Percentiles rank a stretch among this genome's conserved stretches.
Conservation (phyloP, 768 basidiomycete genomes). For the Tricholoma saponaceum region DNA sequence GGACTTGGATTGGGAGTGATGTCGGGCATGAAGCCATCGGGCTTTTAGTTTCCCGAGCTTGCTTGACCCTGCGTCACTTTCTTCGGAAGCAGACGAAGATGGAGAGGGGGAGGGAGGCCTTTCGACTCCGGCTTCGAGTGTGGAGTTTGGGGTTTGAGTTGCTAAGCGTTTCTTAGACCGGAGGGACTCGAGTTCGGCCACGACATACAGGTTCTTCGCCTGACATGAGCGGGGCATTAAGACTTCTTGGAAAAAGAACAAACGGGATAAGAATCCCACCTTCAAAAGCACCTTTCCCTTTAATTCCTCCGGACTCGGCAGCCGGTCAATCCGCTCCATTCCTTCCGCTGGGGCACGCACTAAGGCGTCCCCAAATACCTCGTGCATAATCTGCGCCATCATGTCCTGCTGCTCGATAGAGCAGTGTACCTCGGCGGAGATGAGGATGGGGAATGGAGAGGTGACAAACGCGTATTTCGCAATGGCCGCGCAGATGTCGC, state of each 20-base stretch:
- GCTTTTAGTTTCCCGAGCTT: conserved; percentile 12
- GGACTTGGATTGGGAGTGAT: conserved; percentile 16
- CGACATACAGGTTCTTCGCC: conserved; percentile 71
- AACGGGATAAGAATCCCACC: conserved; percentile 31
- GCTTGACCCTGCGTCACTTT: not conserved
- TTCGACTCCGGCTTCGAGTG: not conserved
- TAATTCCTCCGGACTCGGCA: conserved; percentile 86
- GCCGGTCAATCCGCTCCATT: conserved; percentile 36
- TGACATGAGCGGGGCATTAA: conserved; percentile 14
- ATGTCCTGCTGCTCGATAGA: conserved; percentile 72
- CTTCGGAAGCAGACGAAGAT: not conserved
- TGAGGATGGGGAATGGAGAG: conserved; percentile 88
- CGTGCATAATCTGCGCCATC: conserved; percentile 70
- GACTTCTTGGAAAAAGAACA: not conserved
- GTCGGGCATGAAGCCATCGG: conserved; percentile 1
- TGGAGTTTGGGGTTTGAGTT: not conserved
- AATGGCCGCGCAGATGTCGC: conserved; percentile 81
- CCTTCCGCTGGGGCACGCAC: conserved; percentile 39
- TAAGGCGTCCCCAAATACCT: conserved; percentile 39
- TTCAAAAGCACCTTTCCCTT: conserved; percentile 81
- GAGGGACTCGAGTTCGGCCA: conserved; percentile 54
- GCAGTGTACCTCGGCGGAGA: conserved; percentile 93
- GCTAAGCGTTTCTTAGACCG: conserved; percentile 19
- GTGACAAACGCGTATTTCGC: conserved; percentile 86
- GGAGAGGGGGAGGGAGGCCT: not conserved